Evolutionary conservation across 345 rosid species (phyloP).

Genomic region (Corchorus olitorius): DNA sequence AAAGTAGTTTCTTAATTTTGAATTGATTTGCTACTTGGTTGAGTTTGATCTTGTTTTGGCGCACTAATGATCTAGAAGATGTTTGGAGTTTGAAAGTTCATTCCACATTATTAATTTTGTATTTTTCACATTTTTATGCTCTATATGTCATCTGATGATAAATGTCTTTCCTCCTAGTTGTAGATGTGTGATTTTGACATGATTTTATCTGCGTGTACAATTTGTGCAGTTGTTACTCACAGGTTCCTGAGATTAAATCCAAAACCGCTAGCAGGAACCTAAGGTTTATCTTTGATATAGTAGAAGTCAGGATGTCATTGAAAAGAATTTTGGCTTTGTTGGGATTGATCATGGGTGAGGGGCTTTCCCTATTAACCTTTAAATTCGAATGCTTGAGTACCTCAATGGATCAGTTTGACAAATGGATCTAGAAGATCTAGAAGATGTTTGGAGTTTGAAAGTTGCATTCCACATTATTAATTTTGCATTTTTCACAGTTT

Average conservation of each 20-base stretch:
- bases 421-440: no score
- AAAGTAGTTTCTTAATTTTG: no score
- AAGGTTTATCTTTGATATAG: background rate
- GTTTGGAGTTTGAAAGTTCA: no score
- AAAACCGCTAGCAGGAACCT: background rate
- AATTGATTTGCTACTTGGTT: no score
- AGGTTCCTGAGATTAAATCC: background rate
- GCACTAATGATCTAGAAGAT: no score
- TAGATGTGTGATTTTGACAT: background rate
- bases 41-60: no score
- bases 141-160: conserved; percentile 2
- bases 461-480: no score
- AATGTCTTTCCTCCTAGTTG: conserved; percentile 1
- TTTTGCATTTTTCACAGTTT: no score
- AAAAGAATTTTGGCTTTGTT: conserved; percentile 8
- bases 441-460: no score
- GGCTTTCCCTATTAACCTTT: background rate
- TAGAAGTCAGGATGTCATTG: conserved; percentile 6
- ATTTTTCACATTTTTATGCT: background rate
- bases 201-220: background rate
- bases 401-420: background rate
- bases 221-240: background rate
- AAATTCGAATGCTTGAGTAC: background rate
- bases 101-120: background rate
- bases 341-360: background rate